Base-by-base conservation (phyloP, 805 yeast species). In the Saitoella complicata region DNA sequence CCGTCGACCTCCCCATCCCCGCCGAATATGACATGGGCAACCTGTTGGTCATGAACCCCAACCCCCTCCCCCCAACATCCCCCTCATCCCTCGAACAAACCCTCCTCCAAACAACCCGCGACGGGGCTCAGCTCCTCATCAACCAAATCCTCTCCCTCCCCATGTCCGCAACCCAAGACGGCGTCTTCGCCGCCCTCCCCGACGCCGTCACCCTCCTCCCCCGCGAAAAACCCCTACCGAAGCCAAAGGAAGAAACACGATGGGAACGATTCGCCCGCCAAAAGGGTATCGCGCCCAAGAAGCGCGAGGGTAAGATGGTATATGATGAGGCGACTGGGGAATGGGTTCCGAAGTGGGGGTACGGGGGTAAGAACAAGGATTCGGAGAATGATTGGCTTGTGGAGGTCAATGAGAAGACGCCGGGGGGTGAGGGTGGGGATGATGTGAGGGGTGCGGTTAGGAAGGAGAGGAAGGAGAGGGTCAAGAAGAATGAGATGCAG, bases 301-400 rank as follows among this genome's bases (percentile, higher is more conserved):
- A 82, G 49, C 49, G 53, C 12, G 86, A 80, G 61, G 95, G 94
- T 40, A 91, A 84, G 66, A 69, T 79, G 73, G 85, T 83, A 1
- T 91, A 67, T 55, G 95, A 91, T 62, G 97, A 91, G 62, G 91
- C 73, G 32, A 66, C 74, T 32, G 87, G 88, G 43, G 87, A 86
- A 64, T 91, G 98, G 98, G 95, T 80, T 49, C 88, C 94, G 55
- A 88, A 86, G 64, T 91, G 98, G 98, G 99, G 99, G 49, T 88
- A 80, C 68, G 79, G 81, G 52, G 97, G 97, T 58, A 76, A 76
- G 64, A 91, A 91, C 65, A 88, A 91, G 66, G 75, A 76, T 45
- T 58, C 78, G 53, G 97, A 88, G 56, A 66, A 72, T 57, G 96
- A 91, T 64, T 91, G 98, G 98, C 70, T 85, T 58, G 96, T 88